Base-by-base conservation (phyloP, 176 grass and related monocot genomes). In the Musa itinerans region DNA sequence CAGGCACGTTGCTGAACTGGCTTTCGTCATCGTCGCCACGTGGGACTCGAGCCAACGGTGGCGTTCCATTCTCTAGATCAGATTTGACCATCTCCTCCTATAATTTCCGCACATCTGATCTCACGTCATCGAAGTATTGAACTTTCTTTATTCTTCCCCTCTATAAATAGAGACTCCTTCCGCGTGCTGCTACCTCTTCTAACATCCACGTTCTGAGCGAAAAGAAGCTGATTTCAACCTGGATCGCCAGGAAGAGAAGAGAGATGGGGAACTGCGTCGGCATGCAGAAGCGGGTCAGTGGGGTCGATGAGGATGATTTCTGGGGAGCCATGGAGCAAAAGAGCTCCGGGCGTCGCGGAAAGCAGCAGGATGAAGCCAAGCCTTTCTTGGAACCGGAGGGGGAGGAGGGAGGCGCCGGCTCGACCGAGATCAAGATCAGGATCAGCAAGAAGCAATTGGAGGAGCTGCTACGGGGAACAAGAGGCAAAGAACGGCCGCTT, bases 381-480 rank as follows among this genome's bases (percentile, higher is more conserved):
- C 61, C 10, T 24, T 9, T 21, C 20, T 20, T 21, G 7, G n/a
- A 43, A 43, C 21, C 10, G n/a, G 20, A 1, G 58, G 8, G n/a
- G 58, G 8, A 62, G 58, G 24, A 15, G 65, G 24, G 34, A 54
- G 23, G n/a, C 48, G 75, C 74, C 54, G 9, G 16, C 26, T 67
- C 62, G 48, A 55, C 0, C 66, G 86, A 91, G 78, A 85, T 96
- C 73, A 96, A 84, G 49, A 91, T 96, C 76, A 78, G 81, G 75
- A 89, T 96, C 82, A 82, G 56, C 9, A 81, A 86, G 79, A 54
- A 81, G 69, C 83, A 89, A 57, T 58, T 91, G 58, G 85, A 91
- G 83, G 81, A 91, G 79, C 70, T 92, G 75, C 74, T 92, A 62
- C 66, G 69, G 68, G 80, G 75, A 63, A 58, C 65, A 53, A 76